Percentiles rank a stretch among this genome's conserved stretches.
Conservation (phyloP, 139 green algal genomes). For the Coccomyxa sp. region DNA sequence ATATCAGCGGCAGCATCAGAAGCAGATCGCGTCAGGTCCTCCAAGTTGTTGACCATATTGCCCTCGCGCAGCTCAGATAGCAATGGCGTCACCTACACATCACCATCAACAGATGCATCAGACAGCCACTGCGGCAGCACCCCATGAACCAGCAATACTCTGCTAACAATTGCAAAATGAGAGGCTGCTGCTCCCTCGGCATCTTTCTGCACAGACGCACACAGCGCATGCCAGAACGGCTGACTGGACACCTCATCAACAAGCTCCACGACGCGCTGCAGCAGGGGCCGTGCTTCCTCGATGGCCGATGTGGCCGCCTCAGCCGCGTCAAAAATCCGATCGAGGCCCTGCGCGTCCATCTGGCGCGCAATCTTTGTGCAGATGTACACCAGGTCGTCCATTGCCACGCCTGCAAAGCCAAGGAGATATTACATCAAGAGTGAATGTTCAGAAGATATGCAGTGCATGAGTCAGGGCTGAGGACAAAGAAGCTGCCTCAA, state of each 20-base stretch:
- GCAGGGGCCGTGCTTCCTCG: slow-evolving; percentile 65
- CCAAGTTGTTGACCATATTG: slow-evolving; percentile 72
- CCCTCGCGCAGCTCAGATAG: slow-evolving; percentile 68
- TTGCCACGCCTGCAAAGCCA: slow-evolving; percentile 60
- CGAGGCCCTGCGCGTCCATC: slow-evolving; percentile 77
- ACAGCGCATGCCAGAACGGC: too few species aligned
- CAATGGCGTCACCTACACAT: slow-evolving; percentile 61
- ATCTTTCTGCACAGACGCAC: too few species aligned
- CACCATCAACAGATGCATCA: not conserved
- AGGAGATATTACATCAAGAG: too few species aligned
- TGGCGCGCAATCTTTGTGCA: slow-evolving; percentile 80
- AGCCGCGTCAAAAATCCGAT: slow-evolving; percentile 76
- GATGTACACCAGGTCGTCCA: slow-evolving; percentile 97
- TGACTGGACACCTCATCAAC: slow-evolving; percentile 36
- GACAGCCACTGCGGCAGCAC: too few species aligned
- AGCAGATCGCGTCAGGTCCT: slow-evolving; percentile 73
- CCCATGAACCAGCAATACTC: too few species aligned
- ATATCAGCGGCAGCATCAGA: slow-evolving; percentile 78
- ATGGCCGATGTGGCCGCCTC: slow-evolving; percentile 62
- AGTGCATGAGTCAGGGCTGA: not conserved
- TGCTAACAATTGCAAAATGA: too few species aligned
- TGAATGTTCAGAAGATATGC: not conserved
- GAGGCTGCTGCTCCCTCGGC: too few species aligned
- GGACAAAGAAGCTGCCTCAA: too few species aligned
- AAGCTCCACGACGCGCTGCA: slow-evolving; percentile 53